phyloP scores from a whole-genome alignment of 2,329 filamentous ascomycete genomes.

The Cercospora berteroae region DNA sequence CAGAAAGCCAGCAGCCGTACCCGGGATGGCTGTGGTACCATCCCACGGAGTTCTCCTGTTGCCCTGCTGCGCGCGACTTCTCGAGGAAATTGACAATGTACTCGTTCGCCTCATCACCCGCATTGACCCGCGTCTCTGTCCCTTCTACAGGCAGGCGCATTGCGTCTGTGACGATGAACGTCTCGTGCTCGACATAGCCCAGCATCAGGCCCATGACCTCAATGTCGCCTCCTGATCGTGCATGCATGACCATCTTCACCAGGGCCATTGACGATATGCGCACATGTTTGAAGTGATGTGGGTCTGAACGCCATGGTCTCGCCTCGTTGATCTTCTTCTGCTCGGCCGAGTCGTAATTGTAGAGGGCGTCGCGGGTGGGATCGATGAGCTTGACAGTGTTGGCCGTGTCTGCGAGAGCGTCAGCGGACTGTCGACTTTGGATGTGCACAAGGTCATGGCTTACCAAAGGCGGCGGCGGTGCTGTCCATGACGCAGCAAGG shows the following conservation, averaged over 20 bases:
- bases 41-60: constrained; percentile 88
- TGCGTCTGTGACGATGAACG: constrained; percentile 89
- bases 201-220: constrained; percentile 99
- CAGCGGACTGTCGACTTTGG: background rate
- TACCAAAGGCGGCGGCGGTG: constrained; percentile 11
- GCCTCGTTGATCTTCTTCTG: constrained; percentile 65
- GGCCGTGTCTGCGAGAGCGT: constrained; percentile 68
- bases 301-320: constrained; percentile 74
- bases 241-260: constrained; percentile 99
- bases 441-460: background rate
- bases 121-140: constrained; percentile 97
- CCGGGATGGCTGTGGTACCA: constrained; percentile 99
- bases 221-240: constrained; percentile 84
- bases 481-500: constrained; percentile 38
- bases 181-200: constrained; percentile 81
- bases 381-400: constrained; percentile 81
- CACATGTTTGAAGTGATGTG: constrained; percentile 87
- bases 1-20: constrained; percentile 96
- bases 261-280: constrained; percentile 91
- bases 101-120: constrained; percentile 92
- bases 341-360: constrained; percentile 69
- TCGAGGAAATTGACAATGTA: constrained; percentile 88
- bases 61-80: constrained; percentile 69
- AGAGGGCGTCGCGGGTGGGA: constrained; percentile 83
- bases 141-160: constrained; percentile 93